Evolutionary conservation across 176 grass and related monocot genomes (phyloP).

Genomic region (bread wheat (Triticum aestivum)): DNA sequence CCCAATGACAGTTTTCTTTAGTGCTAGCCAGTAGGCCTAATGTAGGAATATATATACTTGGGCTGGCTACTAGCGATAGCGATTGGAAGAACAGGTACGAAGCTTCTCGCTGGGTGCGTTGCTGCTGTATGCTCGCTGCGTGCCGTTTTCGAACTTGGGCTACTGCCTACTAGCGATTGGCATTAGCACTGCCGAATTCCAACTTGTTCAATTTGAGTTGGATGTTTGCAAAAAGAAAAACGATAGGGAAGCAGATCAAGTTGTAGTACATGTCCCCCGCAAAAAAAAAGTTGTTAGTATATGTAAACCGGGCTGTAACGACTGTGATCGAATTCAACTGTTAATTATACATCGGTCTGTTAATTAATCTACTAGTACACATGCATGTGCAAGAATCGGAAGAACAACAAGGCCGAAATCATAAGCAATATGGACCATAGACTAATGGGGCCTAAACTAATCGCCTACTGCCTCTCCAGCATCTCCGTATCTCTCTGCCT

Average conservation of each 20-base stretch:
- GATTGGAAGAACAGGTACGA: no score
- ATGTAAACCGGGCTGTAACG: not conserved
- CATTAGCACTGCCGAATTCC: not conserved
- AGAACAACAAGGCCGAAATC: constrained; percentile 11
- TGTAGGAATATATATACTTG: no score
- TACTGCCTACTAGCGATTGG: no score
- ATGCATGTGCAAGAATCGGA: constrained; percentile 28
- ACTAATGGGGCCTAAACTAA: not conserved
- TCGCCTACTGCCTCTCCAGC: not conserved
- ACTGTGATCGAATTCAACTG: constrained; percentile 2
- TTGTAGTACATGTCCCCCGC: no score
- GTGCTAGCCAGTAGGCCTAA: no score
- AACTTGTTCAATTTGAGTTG: not conserved
- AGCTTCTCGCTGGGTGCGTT: no score
- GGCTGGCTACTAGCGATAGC: no score
- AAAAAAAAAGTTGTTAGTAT: no score
- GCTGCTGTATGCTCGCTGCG: no score
- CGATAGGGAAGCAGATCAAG: not conserved
- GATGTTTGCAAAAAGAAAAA: not conserved
- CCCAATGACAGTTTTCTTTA: no score
- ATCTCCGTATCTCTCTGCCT: not conserved
- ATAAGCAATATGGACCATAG: not conserved
- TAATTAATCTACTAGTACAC: constrained; percentile 13
- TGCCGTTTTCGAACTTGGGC: no score
- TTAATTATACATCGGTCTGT: constrained; percentile 18